Evolutionary conservation across 257 asterid species (phyloP), one percentile per base, ranked within the genome.

Genomic region (Penstemon newberryi): DNA sequence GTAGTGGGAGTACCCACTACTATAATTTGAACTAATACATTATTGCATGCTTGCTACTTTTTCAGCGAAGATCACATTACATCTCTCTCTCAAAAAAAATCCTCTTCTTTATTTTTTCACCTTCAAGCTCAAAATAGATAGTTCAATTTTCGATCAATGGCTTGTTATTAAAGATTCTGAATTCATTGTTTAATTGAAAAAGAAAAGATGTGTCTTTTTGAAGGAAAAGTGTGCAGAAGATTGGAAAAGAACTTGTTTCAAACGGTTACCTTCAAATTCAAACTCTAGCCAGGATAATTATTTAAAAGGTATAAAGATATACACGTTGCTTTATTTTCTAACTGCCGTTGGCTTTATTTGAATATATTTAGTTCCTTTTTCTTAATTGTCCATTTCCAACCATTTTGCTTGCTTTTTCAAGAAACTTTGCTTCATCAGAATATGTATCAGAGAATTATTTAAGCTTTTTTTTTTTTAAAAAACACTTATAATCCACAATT

Each of bases 261-360:
- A 74, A 90, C 82, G 70, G 79, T 54, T 77, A 73, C 74, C 67
- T 75, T 75, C 85, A 85, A 89, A 87, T 83, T 90, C 91, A 79
- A 85, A 82, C 6, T 45, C 67, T 12, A 46, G 77, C 39, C 81
- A 59, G 3, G 25, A 38, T 36, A 13, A 13, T 46, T 75, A 60
- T 75, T 66, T 78, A 72, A 84, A 88, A 85, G 89, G 85, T 60
- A 72, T 61, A 59, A 77, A 58, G 42, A 66, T 69, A 58, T 73
- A 67, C 84, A 25, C 85, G 85, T 83, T 79, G 87, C 85, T 83
- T 78, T 71, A 63, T 81, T 72, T 67, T 65, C 55, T 76, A 67
- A 78, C 83, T 65, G 77, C 75, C 78, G 70, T 81, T 79, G 2
- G 46, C 75, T 80, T 78, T 78, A 19, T 38, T 7, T 51, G 19